phyloP scores from a whole-genome alignment of 2,329 filamentous ascomycete species.

The Aspergillus intermedius region DNA sequence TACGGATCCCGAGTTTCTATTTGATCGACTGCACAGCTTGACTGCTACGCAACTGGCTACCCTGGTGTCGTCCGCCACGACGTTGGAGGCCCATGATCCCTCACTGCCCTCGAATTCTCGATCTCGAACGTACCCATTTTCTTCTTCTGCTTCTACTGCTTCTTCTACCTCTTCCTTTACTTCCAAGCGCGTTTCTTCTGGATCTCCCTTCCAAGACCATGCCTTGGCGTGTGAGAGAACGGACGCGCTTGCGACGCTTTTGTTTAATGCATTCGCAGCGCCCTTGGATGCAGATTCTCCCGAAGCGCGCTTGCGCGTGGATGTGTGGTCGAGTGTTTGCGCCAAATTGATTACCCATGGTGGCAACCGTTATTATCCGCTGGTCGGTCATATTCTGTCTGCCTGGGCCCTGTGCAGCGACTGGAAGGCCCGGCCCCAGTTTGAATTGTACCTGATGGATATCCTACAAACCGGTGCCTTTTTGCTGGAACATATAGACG shows the following conservation, averaged over 20 bases:
- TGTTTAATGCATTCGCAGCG: constrained; percentile 85
- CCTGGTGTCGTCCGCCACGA: constrained; percentile 71
- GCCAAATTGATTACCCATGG: constrained; percentile 73
- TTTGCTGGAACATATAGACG: constrained; percentile 76
- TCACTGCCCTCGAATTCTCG: constrained; percentile 63
- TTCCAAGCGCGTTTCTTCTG: constrained; percentile 38
- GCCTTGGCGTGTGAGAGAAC: constrained; percentile 83
- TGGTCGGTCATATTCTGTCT: constrained; percentile 77
- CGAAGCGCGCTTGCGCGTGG: constrained; percentile 71
- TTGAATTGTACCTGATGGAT: constrained; percentile 93
- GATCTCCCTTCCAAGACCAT: constrained; percentile 66
- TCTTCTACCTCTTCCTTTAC: constrained; percentile 39
- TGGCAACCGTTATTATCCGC: constrained; percentile 69
- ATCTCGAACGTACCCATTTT: constrained; percentile 35
- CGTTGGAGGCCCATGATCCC: constrained; percentile 74
- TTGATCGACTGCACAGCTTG: constrained; percentile 70
- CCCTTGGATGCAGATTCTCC: constrained; percentile 73
- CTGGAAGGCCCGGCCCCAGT: constrained; percentile 81
- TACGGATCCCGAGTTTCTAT: constrained; percentile 81
- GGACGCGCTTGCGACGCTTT: constrained; percentile 74
- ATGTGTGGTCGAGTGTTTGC: constrained; percentile 83
- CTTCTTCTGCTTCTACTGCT: neutral
- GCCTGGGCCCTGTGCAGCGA: constrained; percentile 80
- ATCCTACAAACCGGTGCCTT: constrained; percentile 90
- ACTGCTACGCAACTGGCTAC: constrained; percentile 68